Evolutionary conservation across 1,284 basidiomycete genomes (phyloP).

Genomic region (Microbotryomycetes sp.): DNA sequence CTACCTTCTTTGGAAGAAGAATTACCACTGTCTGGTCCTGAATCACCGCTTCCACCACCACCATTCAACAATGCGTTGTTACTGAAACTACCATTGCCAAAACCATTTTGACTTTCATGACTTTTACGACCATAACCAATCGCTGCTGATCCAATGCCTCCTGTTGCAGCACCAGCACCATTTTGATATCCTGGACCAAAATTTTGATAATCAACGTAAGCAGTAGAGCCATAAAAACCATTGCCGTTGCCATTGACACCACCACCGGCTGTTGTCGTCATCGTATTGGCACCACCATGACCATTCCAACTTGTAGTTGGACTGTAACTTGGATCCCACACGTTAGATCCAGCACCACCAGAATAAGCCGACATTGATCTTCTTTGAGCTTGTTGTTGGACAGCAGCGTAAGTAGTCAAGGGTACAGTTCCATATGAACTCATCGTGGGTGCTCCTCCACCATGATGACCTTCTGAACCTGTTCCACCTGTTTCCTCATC

Average conservation of each 20-base stretch:
- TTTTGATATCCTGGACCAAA: not conserved
- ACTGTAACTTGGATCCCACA: not conserved
- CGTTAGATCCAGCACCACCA: too few species aligned
- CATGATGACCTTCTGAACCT: not conserved
- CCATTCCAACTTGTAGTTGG: not conserved
- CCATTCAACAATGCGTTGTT: conserved; percentile 16
- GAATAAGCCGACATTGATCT: not conserved
- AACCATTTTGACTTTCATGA: not conserved
- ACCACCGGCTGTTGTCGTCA: too few species aligned
- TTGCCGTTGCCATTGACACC: not conserved
- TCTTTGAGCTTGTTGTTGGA: not conserved
- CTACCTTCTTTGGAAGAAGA: not conserved
- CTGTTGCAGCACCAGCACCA: not conserved
- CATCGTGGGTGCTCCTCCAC: not conserved
- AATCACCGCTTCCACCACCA: not conserved
- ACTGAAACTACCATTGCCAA: not conserved
- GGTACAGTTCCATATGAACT: not conserved
- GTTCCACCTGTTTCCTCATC: conserved; percentile 3
- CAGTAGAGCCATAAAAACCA: not conserved
- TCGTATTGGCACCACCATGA: too few species aligned
- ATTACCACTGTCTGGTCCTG: not conserved
- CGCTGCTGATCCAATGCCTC: conserved; percentile 5
- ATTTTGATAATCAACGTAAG: not conserved
- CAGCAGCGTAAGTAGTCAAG: not conserved
- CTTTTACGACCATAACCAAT: not conserved